Base-by-base conservation (phyloP, 306 rosid genomes). In the Rubus parviflorus region DNA sequence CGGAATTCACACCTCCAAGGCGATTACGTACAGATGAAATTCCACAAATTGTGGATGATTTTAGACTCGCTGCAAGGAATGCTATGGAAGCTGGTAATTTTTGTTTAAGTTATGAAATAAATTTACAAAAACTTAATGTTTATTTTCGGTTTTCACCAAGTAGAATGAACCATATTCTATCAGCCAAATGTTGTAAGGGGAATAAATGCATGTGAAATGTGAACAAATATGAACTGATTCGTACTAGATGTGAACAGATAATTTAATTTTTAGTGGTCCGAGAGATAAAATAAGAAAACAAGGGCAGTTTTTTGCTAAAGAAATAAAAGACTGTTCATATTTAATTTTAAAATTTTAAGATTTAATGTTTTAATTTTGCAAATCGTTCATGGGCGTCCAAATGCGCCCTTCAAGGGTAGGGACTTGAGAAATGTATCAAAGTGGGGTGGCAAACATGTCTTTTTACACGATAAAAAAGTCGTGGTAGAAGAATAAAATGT, bases 41-140 rank as follows among this genome's bases (percentile, higher is more conserved):
- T 70, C 84, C 86, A 5, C 35, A 70, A 8, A 42, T 89, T 43
- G 88, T 88, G 48, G 82, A 89, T 41, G 85, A 89, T 68, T 91
- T 81, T 72, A 80, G 87, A 68, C 83, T 66, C 6, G 88, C 90
- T 20, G 88, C 87, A 3, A 82, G 84, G 46, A 86, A 86, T 82
- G 92, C 88, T 20, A 86, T 89, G 0, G 88, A 89, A 86, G 97
- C 94, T 60, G 92, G 92, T 91, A 58, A 77, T 47, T 61, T 47
- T 25, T 35, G n/a, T 43, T 8, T 7, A 57, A n/a, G 37, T 58
- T 19, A 23, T 6, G 0, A 20, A n/a, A 4, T n/a, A 23, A 57
- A 9, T 19, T 19, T 53, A 19, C 58, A 53, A 20, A 25, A 19
- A 13, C 3, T n/a, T 30, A 45, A 60, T 22, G 30, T 60, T 54